Base-by-base conservation (phyloP, 768 basidiomycete genomes). In the Psilocybe subaeruginosa region DNA sequence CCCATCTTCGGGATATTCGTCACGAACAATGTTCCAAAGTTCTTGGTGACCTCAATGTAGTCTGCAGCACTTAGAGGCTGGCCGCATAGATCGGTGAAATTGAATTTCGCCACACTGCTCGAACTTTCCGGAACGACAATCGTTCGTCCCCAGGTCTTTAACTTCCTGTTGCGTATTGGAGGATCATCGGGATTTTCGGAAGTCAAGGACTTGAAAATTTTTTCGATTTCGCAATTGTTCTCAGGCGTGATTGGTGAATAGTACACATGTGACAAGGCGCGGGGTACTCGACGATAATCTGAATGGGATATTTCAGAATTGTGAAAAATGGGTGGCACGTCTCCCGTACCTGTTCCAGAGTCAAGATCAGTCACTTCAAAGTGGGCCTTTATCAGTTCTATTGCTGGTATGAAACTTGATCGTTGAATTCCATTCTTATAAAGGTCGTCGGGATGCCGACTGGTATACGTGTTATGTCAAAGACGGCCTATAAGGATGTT, bases 381-480 rank as follows among this genome's bases (percentile, higher is more conserved):
- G 12, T 83, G 86, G 0, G 86, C 76, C 77, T 97, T 98, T 66
- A 99, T 85, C 30, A 99, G 82, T 51, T 98, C 92, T 61, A 99
- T 99, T 29, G 95, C 90, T 8, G 97, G 97, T 49, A 98, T 71
- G 77, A 99, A 99, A 69, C 94, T 96, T 3, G 90, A 85, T 3
- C 97, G 86, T 72, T 99, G 97, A 46, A 99, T 97, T 0, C 97
- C 97, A 65, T 99, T 99, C 85, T 97, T 96, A 81, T 99, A 99
- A 1, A 99, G 81, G 31, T 98, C 93, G 68, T 98, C 91, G 2
- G 97, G 97, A 72, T 97, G 95, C 61, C 97, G 97, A 77, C 97
- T 99, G 66, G 43, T 50, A 30, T 54, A 59, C 56, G 52, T 63
- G 31, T 8, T 14, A 54, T 48, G 31, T 41, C 31, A 46, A 23